A percentile compares a stretch with the other conserved stretches of the same genome.
Conservation (phyloP, 75 land plant species). For the Larix kaempferi region DNA sequence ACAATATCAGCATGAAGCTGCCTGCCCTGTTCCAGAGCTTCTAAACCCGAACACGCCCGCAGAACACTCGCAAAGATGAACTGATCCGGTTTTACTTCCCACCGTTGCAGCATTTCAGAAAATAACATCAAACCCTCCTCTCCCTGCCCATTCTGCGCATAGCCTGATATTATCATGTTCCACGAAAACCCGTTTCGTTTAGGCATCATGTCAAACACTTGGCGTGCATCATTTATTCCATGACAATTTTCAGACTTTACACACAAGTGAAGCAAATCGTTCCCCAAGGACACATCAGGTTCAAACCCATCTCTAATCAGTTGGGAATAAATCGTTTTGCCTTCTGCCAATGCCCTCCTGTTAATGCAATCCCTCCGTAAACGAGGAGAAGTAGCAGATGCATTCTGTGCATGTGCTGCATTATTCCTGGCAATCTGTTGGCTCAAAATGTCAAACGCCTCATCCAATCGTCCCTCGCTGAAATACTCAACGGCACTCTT, state of each 20-base stretch:
- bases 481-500: too few species aligned
- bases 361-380: neutral
- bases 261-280: slow-evolving; percentile 70
- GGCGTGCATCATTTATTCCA: neutral
- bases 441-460: too few species aligned
- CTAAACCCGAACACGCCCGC: slow-evolving; percentile 28
- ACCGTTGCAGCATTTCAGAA: slow-evolving; percentile 17
- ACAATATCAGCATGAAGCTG: slow-evolving; percentile 16
- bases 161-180: slow-evolving; percentile 35
- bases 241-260: slow-evolving; percentile 30
- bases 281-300: slow-evolving; percentile 42
- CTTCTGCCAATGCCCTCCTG: slow-evolving; percentile 10
- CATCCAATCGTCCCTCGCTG: too few species aligned
- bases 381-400: neutral
- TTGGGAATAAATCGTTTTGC: slow-evolving; percentile 54
- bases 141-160: slow-evolving; percentile 21
- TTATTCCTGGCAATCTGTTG: too few species aligned
- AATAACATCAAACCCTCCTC: slow-evolving; percentile 14
- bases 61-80: slow-evolving; percentile 23
- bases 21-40: slow-evolving; percentile 9
- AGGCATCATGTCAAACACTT: too few species aligned
- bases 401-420: too few species aligned
- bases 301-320: slow-evolving; percentile 34
- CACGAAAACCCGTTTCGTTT: slow-evolving; percentile 28
- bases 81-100: neutral